Base-by-base conservation (phyloP, 495 filamentous ascomycete species). In the Podospora australis region DNA sequence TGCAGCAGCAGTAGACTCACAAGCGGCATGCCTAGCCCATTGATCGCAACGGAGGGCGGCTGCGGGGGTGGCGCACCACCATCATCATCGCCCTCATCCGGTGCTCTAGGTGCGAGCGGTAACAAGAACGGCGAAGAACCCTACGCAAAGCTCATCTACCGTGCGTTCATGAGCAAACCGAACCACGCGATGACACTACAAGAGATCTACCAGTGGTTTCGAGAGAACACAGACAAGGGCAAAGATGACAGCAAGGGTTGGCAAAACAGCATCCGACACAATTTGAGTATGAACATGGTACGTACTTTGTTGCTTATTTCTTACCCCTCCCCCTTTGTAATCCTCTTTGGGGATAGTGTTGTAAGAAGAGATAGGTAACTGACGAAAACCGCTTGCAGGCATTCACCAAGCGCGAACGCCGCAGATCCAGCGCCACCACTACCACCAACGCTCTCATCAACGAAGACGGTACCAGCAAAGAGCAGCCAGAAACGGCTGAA, bases 191-290 rank as follows among this genome's bases (percentile, higher is more conserved):
- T 96, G 75, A 77, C 86, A 2, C 75, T 98, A 4, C 81, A 88
- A 55, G 83, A 91, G 21, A 87, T 98, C 48, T 98, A 98, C 63
- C 69, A 79, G 20, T 98, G 92, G 87, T 95, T 97, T 59, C 74
- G 78, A 20, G 72, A 83, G 16, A 84, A 95, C 54, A 95, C 88
- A 1, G 75, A 78, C 44, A 94, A 90, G 58, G 81, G 77, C 2
- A 83, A 71, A 38, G 74, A 75, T 29, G 69, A 74, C 13, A 74
- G 68, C 22, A 87, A 83, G 57, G 94, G 90, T 3, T 97, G 94
- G 92, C 86, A 92, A 66, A 97, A 96, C 67, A 96, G 90, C 64
- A 92, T 98, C 46, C 81, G 92, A 6, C 92, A 98, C 59, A 98
- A 98, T 57, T 70, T 98, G 0, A 96, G 89, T 10, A 98, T 98